Base-by-base conservation (phyloP, 1,139 yeast genomes). In the Pichia sp. region DNA sequence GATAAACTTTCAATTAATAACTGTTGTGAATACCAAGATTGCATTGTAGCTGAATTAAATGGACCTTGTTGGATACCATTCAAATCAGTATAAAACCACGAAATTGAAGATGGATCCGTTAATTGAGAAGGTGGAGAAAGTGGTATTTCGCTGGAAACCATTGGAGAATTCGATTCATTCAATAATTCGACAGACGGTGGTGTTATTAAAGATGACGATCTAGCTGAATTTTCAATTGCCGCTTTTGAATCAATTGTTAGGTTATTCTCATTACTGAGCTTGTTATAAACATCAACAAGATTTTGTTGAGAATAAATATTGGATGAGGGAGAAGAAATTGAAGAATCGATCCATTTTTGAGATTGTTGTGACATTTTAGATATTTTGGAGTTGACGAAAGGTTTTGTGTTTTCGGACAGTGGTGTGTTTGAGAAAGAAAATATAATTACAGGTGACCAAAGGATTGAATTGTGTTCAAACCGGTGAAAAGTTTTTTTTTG, bases 41-140 rank as follows among this genome's bases (percentile, higher is more conserved):
- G 95, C 96, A 88, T 88, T 71, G 78, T 70, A 30, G 72, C 69
- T 1, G 95, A 90, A 50, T 75, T 74, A 65, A 87, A 88, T 3
- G 96, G 96, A 28, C 96, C 96, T 63, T 87, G 95, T 56, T 81
- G 84, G 51, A 70, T 76, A 2, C 87, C 88, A 46, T 76, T 68
- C 0, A 88, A 83, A 64, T 88, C 96, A 53, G 83, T 71, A 63
- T 88, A 88, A 55, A 70, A 73, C 96, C 96, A 88, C 8, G 19
- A 39, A 7, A 39, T 30, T 2, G 30, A 9, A 13, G 41, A 28
- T 14, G 53, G 46, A 14, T 36, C 47, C 5, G 42, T 25, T n/a
- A 30, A 6, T 14, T 22, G 27, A 36, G 19, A 7, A n/a, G 19
- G 38, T 18, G 45, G 8, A 7, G 46, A n/a, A 25, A 46, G n/a